Conservation (phyloP, 2,329 filamentous ascomycete genomes). For the Helminthosporium solani region DNA sequence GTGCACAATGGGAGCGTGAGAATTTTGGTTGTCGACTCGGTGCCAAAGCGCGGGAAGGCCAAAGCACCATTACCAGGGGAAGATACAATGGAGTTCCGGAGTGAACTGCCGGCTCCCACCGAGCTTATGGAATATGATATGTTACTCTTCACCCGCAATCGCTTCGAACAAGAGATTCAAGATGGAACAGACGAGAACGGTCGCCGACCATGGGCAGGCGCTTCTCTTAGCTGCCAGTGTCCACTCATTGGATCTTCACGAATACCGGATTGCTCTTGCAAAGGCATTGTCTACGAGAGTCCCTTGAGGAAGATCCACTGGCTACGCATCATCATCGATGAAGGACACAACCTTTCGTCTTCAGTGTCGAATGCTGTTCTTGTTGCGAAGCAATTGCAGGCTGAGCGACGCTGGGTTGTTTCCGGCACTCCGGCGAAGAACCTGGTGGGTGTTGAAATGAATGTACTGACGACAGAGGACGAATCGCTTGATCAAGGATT, state of each 20-base stretch:
- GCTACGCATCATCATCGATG: slow-evolving; percentile 86
- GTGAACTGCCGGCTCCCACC: slow-evolving; percentile 57
- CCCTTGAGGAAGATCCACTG: slow-evolving; percentile 74
- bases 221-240: slow-evolving; percentile 31
- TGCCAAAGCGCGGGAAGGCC: slow-evolving; percentile 23
- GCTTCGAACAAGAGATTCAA: slow-evolving; percentile 68
- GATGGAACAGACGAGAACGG: slow-evolving; percentile 51
- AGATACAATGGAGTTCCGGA: slow-evolving; percentile 36
- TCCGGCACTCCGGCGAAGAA: slow-evolving; percentile 87
- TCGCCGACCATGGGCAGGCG: slow-evolving; percentile 34
- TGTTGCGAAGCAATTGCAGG: slow-evolving; percentile 54
- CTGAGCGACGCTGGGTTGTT: slow-evolving; percentile 82
- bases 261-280: slow-evolving; percentile 48
- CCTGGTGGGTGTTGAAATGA: slow-evolving; percentile 72
- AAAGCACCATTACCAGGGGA: slow-evolving; percentile 11
- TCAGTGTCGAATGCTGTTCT: slow-evolving; percentile 60
- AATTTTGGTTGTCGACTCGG: slow-evolving; percentile 60
- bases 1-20: slow-evolving; percentile 60
- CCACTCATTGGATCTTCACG: slow-evolving; percentile 49
- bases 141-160: slow-evolving; percentile 71
- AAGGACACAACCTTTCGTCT: slow-evolving; percentile 82
- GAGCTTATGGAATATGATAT: slow-evolving; percentile 70
- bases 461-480: slow-evolving; percentile 44
- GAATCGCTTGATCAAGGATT: slow-evolving; percentile 27
- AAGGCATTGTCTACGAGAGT: slow-evolving; percentile 53